Evolutionary conservation across 768 basidiomycete genomes (phyloP), one percentile per base, ranked within the genome.

Genomic region (Galerina marginata): DNA sequence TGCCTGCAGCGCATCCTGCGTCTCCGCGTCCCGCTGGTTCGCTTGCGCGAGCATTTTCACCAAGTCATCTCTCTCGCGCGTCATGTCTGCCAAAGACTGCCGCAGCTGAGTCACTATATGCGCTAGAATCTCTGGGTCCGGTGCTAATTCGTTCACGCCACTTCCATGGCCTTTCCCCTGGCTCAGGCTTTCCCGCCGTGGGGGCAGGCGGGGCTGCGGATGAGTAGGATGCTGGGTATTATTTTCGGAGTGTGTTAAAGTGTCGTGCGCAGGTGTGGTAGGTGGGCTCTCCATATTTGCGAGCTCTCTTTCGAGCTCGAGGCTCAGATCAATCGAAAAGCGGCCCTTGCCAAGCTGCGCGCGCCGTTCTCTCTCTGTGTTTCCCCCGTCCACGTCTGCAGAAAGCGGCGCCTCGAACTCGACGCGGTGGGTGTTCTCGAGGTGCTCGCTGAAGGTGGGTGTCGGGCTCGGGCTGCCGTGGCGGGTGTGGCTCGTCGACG

Each of bases 231-330:
- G 39, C 47, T 45, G 58, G 33, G 12, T 29, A 25, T 42, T 47
- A 47, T 51, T 54, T 23, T 52, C 36, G 33, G 23, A 26, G 48
- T 29, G 48, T 20, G 55, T 56, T 6, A 69, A 63, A 15, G 58
- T 53, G 58, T 68, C 59, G 62, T 74, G 63, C 0, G 72, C 72
- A 26, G 81, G 80, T 6, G 81, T 81, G 2, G 83, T 78, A 4
- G 85, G 83, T 1, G 77, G 80, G 4, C 85, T 85, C 51, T 91
- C 90, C 69, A 82, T 79, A 33, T 53, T 46, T 45, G 87, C 85
- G 42, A 94, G 83, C 74, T 92, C 86, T 53, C 83, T 86, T 70
- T 94, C 92, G 63, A 94, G 85, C 66, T 91, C 91, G 62, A 94
- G 83, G 49, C 85, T 85, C 61, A 91, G 83, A 74, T 94, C 92